These are phyloP conservation scores for Pythium oligandrum DNA, from an alignment of 352 stramenopile genomes.

Conservation along the genomic window DNA sequence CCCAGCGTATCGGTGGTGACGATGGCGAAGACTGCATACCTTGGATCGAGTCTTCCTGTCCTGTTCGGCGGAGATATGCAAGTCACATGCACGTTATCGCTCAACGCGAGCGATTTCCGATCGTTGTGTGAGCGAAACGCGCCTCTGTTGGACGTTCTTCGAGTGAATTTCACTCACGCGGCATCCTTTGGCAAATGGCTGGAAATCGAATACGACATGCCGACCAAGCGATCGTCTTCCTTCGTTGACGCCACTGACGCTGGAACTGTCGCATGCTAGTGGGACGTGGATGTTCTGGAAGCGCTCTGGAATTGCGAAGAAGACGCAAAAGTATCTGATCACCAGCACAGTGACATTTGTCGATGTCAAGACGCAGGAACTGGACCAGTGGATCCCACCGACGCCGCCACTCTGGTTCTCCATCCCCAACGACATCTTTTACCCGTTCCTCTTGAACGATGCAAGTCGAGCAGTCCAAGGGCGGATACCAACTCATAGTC, in stretches of 20 bases:
- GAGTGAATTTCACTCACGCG: conserved; percentile 36
- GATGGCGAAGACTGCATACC: no score
- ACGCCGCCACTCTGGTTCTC: conserved; percentile 45
- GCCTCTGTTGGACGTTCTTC: conserved; percentile 16
- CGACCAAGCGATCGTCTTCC: conserved; percentile 11
- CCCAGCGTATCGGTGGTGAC: neutral
- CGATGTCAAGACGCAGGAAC: conserved; percentile 8
- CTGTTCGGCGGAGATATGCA: conserved; percentile 36
- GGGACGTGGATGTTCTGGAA: conserved; percentile 34
- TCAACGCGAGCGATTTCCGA: conserved; percentile 23
- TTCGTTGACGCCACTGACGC: conserved; percentile 17
- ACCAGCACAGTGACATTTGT: conserved; percentile 33
- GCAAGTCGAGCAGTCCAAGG: neutral
- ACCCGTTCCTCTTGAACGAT: conserved; percentile 34
- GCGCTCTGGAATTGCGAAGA: no score
- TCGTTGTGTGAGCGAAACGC: conserved; percentile 19
- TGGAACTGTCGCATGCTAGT: conserved; percentile 24
- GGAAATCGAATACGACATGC: conserved; percentile 29
- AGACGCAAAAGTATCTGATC: conserved; percentile 23
- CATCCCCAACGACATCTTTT: conserved; percentile 48
- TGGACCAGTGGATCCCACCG: conserved; percentile 31
- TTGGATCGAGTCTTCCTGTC: no score
- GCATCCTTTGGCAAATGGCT: conserved; percentile 46
- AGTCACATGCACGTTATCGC: conserved; percentile 24
- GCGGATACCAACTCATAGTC: neutral